These are phyloP conservation scores for Ilyonectria robusta DNA, from an alignment of 2,329 filamentous ascomycete genomes.

Conservation along the genomic window DNA sequence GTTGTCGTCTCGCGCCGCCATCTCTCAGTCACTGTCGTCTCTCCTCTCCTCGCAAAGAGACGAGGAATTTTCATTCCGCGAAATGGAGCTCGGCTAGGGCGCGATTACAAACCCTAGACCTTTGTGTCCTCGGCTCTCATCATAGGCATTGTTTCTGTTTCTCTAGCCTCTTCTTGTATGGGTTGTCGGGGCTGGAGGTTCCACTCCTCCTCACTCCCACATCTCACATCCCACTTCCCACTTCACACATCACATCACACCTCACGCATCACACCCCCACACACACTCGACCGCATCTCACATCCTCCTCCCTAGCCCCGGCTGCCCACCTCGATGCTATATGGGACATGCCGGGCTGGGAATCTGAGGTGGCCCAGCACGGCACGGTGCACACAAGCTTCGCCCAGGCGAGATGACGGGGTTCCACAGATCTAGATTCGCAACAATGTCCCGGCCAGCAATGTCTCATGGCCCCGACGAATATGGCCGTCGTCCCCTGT, in stretches of 20 bases:
- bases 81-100: neutral
- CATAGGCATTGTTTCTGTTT: neutral
- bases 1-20: neutral
- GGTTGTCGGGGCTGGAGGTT: neutral
- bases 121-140: neutral
- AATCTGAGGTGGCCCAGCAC: neutral
- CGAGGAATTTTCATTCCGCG: neutral
- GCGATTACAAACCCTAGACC: neutral
- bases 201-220: neutral
- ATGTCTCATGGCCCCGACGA: conserved; percentile 45
- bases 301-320: neutral
- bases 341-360: neutral
- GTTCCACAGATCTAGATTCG: conserved; percentile 58
- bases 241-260: neutral
- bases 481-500: conserved; percentile 33
- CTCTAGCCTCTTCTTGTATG: neutral
- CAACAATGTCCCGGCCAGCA: conserved; percentile 53
- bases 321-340: neutral
- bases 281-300: neutral
- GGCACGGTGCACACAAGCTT: conserved; percentile 44
- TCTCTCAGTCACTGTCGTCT: neutral
- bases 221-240: no score
- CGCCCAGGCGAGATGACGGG: conserved; percentile 55
- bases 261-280: neutral
- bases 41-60: neutral